Conservation (phyloP, 352 stramenopile genomes). For the Phytophthora crassamura region DNA sequence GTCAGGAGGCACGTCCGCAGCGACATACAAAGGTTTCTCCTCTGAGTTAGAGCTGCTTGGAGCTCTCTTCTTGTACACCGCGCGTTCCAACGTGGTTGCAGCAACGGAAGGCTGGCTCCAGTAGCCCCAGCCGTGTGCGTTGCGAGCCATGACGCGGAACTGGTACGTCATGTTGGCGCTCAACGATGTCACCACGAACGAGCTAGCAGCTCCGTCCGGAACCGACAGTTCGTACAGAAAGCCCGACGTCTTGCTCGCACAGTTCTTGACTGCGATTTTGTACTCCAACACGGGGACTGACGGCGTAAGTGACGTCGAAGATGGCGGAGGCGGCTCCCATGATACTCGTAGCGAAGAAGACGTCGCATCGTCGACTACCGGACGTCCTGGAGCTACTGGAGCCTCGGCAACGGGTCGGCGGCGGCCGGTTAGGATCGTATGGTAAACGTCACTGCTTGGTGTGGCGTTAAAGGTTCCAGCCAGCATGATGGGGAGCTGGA, state of each 20-base stretch:
- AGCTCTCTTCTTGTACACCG: conserved; percentile 23
- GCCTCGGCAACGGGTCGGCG: conserved; percentile 51
- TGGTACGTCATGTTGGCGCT: conserved; percentile 86
- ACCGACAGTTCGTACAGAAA: conserved; percentile 64
- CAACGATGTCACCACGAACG: conserved; percentile 61
- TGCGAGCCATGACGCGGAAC: conserved; percentile 80
- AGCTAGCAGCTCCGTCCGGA: conserved; percentile 23
- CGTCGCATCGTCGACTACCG: conserved; percentile 42
- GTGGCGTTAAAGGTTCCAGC: conserved; percentile 84
- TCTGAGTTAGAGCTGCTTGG: background rate
- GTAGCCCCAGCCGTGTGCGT: conserved; percentile 64
- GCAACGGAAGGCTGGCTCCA: conserved; percentile 77
- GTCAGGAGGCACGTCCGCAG: conserved; percentile 43
- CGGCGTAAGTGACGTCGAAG: conserved; percentile 18
- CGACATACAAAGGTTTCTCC: conserved; percentile 39
- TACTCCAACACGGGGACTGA: conserved; percentile 47
- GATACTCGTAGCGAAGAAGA: conserved; percentile 55
- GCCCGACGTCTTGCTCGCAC: conserved; percentile 53
- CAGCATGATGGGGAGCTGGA: conserved; percentile 85
- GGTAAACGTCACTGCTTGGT: conserved; percentile 84
- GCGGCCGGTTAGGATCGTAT: conserved; percentile 69
- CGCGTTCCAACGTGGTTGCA: conserved; percentile 47
- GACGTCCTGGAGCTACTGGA: conserved; percentile 47
- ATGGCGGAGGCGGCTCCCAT: conserved; percentile 44
- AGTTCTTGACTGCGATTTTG: conserved; percentile 70